Base-by-base conservation (phyloP, 176 grass and related monocot species). In the Pontederia paniculata region DNA sequence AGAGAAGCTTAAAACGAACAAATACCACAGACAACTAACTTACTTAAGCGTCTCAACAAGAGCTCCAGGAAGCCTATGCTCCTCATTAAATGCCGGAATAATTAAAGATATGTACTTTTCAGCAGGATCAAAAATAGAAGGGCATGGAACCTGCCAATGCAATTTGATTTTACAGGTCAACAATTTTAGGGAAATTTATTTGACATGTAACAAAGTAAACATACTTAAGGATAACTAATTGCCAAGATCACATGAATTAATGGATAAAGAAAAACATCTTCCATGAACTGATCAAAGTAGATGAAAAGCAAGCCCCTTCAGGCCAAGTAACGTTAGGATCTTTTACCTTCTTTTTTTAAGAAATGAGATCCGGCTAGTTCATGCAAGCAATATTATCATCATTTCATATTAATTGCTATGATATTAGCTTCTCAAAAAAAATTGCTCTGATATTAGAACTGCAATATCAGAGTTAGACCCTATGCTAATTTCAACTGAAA, bases 81-180 rank as follows among this genome's bases (percentile, higher is more conserved):
- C 77, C 75, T 98, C 80, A 6, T 98, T 98, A 62, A 84, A 98
- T 42, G 94, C 83, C 17, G 87, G 94, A 43, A 93, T 58, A 41
- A 98, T 82, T 42, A 98, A 62, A 12, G 94, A 93, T 66, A 98
- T 78, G 58, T 98, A 88, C 54, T 91, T 98, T 66, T 88, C 78
- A 9, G 87, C 54, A 52, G 81, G 83, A 74, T 93, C 83, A 60
- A 75, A 84, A 70, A 98, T 67, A 14, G 94, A 98, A 12, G 87
- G 83, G 52, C 87, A 93, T 2, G 69, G 77, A 68, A 98, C 94
- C 91, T 96, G 54, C 0, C 12, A 73, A 37, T 9, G 44, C 53
- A 25, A 71, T 71, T 2, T 58, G 68, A 67, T 12, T 14, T 48
- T 46, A 23, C 0, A 18, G 28, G 28, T 37, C 3, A 37, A 37